Evolutionary conservation across 78 protist genomes (phyloP), one percentile per base, ranked within the genome.

Genomic region (Dictyostelium intermedium): DNA sequence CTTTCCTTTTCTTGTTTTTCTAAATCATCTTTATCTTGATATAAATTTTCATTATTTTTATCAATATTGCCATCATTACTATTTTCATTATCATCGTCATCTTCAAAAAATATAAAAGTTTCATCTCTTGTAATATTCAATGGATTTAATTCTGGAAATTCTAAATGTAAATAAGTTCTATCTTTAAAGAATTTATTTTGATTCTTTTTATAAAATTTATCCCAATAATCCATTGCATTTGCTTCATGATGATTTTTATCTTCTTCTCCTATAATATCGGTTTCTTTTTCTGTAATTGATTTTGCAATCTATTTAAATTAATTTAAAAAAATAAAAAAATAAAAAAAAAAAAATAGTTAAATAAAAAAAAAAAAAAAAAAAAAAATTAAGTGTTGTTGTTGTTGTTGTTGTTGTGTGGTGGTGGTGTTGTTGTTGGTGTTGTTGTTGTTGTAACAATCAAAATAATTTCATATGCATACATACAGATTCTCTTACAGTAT

Each of bases 141-240:
- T 74, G 91, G 81, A 63, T 69, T 76, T 23, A 96, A 72, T 77
- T 92, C 96, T 25, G 95, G 95, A 82, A 82, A 96, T 34, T 87
- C 92, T 34, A 83, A 32, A 50, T 80, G 92, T n/a, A 96, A 74
- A 81, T 96, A 96, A 78, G 92, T 80, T 87, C 97, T 79, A 70
- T 96, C 97, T 53, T 92, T 96, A 83, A 92, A 96, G 70, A 92
- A 92, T 30, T 96, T 92, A 16, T 37, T 85, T 43, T 60, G 79
- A 78, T 91, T 83, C 50, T 81, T 84, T 56, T 47, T 79, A 91
- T 96, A 96, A 92, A 96, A 96, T 30, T 45, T 61, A 47, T 92
- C 96, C 94, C 94, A 89, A 89, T 79, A 63, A 41, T 79, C 69
- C 91, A 83, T 91, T 45, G 96, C 96, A 43, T 81, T 66, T 0